phyloP scores from a whole-genome alignment of 78 protist genomes.

The Pirum gemmata region DNA sequence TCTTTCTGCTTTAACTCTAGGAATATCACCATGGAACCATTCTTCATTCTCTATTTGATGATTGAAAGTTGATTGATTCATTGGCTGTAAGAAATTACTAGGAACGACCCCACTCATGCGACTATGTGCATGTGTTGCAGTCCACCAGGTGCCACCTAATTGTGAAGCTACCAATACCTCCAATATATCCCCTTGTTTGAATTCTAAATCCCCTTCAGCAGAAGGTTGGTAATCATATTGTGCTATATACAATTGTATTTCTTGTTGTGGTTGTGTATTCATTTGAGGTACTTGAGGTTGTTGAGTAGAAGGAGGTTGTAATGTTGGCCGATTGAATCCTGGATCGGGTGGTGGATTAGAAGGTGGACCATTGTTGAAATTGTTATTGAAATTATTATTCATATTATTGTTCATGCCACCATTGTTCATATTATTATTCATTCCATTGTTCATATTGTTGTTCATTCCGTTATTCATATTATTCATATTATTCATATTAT shows the following conservation, averaged over 20 bases:
- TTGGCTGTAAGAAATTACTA: constrained; percentile 37
- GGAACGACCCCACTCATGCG: constrained; percentile 45
- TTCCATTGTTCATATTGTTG: no score
- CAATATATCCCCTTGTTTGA: constrained; percentile 3
- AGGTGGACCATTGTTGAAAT: no score
- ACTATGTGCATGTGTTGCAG: constrained; percentile 14
- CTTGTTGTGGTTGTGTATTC: neutral
- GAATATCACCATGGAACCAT: constrained; percentile 48
- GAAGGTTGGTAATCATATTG: constrained; percentile 32
- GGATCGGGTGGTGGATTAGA: no score
- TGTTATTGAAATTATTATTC: no score
- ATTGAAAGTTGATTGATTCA: no score
- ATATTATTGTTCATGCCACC: no score
- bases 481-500: no score
- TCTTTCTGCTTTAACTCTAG: constrained; percentile 31
- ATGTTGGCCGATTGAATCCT: no score
- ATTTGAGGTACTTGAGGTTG: no score
- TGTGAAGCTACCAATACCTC: constrained; percentile 11
- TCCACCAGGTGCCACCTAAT: constrained; percentile 50
- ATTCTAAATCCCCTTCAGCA: constrained; percentile 21
- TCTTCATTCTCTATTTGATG: constrained; percentile 11
- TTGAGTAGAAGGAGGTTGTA: no score
- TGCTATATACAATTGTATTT: constrained; percentile 16
- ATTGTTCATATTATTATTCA: no score
- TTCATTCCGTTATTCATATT: no score